These are phyloP conservation scores for Leccinum ochraceum DNA, from an alignment of 768 basidiomycete genomes.

Conservation along the genomic window DNA sequence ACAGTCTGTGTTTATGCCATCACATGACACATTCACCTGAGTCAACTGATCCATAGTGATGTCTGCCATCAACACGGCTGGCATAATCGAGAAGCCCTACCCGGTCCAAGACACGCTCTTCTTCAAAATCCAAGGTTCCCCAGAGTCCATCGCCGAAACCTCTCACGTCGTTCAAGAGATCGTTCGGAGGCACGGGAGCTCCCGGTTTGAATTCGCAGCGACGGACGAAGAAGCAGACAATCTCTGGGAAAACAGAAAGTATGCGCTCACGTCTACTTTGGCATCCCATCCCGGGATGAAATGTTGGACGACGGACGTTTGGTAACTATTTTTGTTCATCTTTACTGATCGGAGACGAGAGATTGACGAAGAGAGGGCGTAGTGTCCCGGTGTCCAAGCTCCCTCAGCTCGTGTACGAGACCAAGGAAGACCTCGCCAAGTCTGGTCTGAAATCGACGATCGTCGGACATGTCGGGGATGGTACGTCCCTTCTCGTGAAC, in stretches of 20 bases:
- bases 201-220: slow-evolving; percentile 68
- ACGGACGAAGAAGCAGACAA: slow-evolving; percentile 74
- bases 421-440: slow-evolving; percentile 70
- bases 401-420: slow-evolving; percentile 72
- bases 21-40: background rate
- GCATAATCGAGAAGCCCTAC: slow-evolving; percentile 59
- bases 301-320: slow-evolving; percentile 90
- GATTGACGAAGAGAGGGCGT: background rate
- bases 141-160: slow-evolving; percentile 54
- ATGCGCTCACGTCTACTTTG: slow-evolving; percentile 72
- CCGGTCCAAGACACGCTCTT: slow-evolving; percentile 80
- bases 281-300: slow-evolving; percentile 61
- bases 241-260: slow-evolving; percentile 86
- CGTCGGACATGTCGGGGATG: slow-evolving; percentile 82
- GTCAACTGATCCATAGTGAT: slow-evolving; percentile 51
- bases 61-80: slow-evolving; percentile 70
- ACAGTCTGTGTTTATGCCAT: slow-evolving; percentile 43
- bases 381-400: slow-evolving; percentile 73
- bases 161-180: slow-evolving; percentile 61
- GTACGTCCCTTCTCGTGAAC: slow-evolving; percentile 41
- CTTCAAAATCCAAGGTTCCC: slow-evolving; percentile 88
- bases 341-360: background rate
- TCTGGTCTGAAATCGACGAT: slow-evolving; percentile 65
- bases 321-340: slow-evolving; percentile 44
- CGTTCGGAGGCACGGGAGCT: slow-evolving; percentile 66